Conservation (phyloP, 2,329 filamentous ascomycete genomes). For the Neocatenulostroma microsporum region DNA sequence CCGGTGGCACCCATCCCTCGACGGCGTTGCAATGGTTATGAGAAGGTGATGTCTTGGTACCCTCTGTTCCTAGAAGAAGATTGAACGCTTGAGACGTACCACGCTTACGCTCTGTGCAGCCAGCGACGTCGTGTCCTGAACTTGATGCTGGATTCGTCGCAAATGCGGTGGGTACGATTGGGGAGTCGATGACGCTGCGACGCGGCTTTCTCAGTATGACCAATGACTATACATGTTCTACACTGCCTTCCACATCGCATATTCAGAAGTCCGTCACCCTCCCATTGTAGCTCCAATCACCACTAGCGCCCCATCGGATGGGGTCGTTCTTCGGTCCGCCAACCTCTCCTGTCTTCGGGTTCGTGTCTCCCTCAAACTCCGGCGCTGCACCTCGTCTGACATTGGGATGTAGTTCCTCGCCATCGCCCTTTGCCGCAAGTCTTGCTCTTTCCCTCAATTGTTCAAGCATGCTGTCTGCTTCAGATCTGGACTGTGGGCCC, state of each 20-base stretch:
- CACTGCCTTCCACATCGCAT: background rate
- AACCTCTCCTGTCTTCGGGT: constrained; percentile 90
- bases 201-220: no score
- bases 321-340: constrained; percentile 98
- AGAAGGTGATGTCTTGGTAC: no score
- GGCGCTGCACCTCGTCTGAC: constrained; percentile 70
- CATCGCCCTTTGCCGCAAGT: constrained; percentile 49
- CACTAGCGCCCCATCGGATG: constrained; percentile 67
- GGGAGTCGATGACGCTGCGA: no score
- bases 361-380: constrained; percentile 86
- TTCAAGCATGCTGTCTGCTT: constrained; percentile 21
- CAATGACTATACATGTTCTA: no score
- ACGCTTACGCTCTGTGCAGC: no score
- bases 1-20: no score
- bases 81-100: no score
- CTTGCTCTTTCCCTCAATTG: constrained; percentile 31
- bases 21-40: no score
- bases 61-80: no score
- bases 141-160: no score
- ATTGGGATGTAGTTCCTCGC: constrained; percentile 62
- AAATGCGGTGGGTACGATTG: no score
- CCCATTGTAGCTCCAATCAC: constrained; percentile 92
- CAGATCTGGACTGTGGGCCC: constrained; percentile 5
- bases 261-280: constrained; percentile 85
- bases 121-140: no score